A percentile compares a stretch with the other conserved stretches of the same genome.
These are phyloP conservation scores for Peronospora belbahrii DNA, from an alignment of 352 stramenopile genomes.

Conservation along the genomic window DNA sequence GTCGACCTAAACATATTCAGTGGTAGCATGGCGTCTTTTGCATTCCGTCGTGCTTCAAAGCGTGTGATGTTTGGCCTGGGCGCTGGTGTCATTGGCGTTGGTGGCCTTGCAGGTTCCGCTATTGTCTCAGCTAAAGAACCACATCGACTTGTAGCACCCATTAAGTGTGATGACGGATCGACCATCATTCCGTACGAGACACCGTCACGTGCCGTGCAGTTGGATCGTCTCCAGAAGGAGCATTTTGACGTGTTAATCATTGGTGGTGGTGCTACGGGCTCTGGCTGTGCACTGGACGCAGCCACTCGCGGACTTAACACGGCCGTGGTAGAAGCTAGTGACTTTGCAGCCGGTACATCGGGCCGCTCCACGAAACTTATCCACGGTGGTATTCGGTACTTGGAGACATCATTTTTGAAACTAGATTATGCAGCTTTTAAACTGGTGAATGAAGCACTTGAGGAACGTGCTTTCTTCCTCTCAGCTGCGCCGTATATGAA, in stretches of 20 bases:
- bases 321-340: slow-evolving; percentile 87
- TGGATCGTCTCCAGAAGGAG: slow-evolving; percentile 81
- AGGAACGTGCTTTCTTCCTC: slow-evolving; percentile 91
- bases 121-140: slow-evolving; percentile 74
- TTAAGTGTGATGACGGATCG: slow-evolving; percentile 78
- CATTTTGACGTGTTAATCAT: slow-evolving; percentile 92
- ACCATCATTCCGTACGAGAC: slow-evolving; percentile 81
- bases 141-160: slow-evolving; percentile 56
- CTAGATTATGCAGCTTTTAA: slow-evolving; percentile 86
- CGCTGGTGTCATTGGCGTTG: slow-evolving; percentile 35
- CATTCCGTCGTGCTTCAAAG: slow-evolving; percentile 47
- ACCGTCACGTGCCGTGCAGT: slow-evolving; percentile 53
- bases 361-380: slow-evolving; percentile 93
- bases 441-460: slow-evolving; percentile 89
- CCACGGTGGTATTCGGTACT: slow-evolving; percentile 92
- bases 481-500: slow-evolving; percentile 92
- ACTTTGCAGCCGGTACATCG: slow-evolving; percentile 90
- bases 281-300: slow-evolving; percentile 87
- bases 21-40: slow-evolving; percentile 46
- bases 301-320: slow-evolving; percentile 89
- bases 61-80: slow-evolving; percentile 48
- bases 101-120: slow-evolving; percentile 45
- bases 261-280: slow-evolving; percentile 87
- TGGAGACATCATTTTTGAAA: slow-evolving; percentile 92
- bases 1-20: slow-evolving; percentile 3